A percentile compares a stretch with the other conserved stretches of the same genome.
phyloP scores from a whole-genome alignment of 345 rosid species.

The Camelina sativa region DNA sequence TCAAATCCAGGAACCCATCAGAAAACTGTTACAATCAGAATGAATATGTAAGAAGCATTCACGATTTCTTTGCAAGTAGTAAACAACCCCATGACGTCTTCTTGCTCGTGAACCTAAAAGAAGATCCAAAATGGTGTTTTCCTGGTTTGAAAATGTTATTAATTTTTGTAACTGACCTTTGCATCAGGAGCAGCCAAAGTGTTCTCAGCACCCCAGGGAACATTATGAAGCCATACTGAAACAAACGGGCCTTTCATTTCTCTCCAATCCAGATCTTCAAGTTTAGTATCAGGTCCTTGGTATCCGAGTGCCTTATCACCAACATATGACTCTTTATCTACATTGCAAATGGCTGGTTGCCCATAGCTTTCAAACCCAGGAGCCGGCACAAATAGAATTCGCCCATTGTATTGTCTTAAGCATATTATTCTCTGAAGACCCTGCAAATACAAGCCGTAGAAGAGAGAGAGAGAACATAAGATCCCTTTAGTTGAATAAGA shows the following conservation, averaged over 20 bases:
- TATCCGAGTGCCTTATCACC: slow-evolving; percentile 49
- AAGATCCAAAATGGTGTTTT: neutral
- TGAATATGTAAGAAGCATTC: neutral
- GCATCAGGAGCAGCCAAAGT: slow-evolving; percentile 92
- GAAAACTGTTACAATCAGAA: slow-evolving; percentile 62
- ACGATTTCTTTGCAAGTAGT: neutral
- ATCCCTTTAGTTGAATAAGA: slow-evolving; percentile 12
- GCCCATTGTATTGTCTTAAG: slow-evolving; percentile 76
- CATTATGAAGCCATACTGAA: slow-evolving; percentile 97
- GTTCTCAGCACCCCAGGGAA: slow-evolving; percentile 89
- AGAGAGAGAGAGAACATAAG: neutral
- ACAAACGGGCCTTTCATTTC: slow-evolving; percentile 86
- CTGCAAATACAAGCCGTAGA: slow-evolving; percentile 46
- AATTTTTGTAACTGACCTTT: slow-evolving; percentile 59
- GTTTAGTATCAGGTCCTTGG: slow-evolving; percentile 64
- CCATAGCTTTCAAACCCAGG: slow-evolving; percentile 87
- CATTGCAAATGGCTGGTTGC: slow-evolving; percentile 53
- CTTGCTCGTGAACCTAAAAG: neutral
- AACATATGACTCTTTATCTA: slow-evolving; percentile 43
- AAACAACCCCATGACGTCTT: neutral
- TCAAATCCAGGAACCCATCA: slow-evolving; percentile 89
- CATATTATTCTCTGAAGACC: slow-evolving; percentile 68
- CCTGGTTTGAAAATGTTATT: neutral
- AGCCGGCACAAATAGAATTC: slow-evolving; percentile 84
- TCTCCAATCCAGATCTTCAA: slow-evolving; percentile 69